phyloP scores from a whole-genome alignment of 1,284 basidiomycete genomes.

The Erythrobasidium hasegawianum region DNA sequence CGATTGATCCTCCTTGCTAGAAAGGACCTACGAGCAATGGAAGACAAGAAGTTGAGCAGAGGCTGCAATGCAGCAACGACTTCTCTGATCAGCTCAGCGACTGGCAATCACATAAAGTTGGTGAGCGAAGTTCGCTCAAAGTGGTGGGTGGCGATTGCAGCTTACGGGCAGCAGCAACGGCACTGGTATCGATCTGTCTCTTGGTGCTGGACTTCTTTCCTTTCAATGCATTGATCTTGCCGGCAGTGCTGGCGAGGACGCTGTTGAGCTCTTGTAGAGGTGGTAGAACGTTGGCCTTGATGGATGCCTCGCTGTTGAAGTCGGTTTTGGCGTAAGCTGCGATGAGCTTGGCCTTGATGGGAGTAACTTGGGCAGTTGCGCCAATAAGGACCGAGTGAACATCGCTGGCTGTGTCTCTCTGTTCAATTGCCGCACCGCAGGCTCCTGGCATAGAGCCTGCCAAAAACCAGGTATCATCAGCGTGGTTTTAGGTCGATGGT shows the following conservation, averaged over 20 bases:
- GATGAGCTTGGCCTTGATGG: conserved; percentile 14
- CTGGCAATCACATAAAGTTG: too few species aligned
- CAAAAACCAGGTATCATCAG: too few species aligned
- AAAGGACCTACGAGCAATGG: conserved; percentile 10
- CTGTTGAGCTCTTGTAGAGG: conserved; percentile 6
- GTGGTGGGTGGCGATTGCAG: not conserved
- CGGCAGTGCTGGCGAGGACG: conserved; percentile 1
- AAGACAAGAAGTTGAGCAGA: conserved; percentile 14
- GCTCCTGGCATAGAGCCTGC: conserved; percentile 11
- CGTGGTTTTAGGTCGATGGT: too few species aligned
- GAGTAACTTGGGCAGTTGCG: not conserved
- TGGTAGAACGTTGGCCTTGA: conserved; percentile 11
- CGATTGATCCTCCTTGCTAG: too few species aligned
- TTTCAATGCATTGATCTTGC: conserved; percentile 8
- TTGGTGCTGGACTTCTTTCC: not conserved
- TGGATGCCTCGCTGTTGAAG: conserved; percentile 10
- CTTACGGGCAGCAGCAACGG: conserved; percentile 14
- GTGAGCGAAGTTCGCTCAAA: too few species aligned
- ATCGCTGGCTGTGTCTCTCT: conserved; percentile 19
- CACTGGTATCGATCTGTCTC: conserved; percentile 14
- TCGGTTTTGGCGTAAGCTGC: conserved; percentile 3
- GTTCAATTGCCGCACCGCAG: conserved; percentile 7
- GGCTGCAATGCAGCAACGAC: conserved; percentile 13
- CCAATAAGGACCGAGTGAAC: conserved; percentile 9
- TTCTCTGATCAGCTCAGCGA: conserved; percentile 11